phyloP scores from a whole-genome alignment of 2,329 filamentous ascomycete species.

The Pyrenophora seminiperda region DNA sequence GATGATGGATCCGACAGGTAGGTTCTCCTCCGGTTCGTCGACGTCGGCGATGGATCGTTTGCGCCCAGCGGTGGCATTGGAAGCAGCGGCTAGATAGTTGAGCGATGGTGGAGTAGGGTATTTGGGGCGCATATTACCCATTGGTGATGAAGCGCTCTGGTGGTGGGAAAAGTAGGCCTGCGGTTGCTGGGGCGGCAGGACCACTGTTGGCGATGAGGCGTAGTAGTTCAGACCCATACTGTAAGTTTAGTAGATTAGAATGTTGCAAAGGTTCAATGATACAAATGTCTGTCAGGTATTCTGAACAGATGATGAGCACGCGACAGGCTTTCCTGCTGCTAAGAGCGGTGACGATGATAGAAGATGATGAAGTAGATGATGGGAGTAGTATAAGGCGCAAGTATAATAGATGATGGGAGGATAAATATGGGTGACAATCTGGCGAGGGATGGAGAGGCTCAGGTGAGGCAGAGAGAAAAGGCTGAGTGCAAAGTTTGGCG shows the following conservation, averaged over 20 bases:
- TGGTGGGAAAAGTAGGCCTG: constrained; percentile 45
- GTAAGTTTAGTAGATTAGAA: constrained; percentile 48
- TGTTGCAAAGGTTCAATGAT: constrained; percentile 36
- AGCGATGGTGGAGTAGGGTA: constrained; percentile 51
- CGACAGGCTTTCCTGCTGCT: constrained; percentile 24
- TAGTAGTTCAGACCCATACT: constrained; percentile 55
- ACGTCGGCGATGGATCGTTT: constrained; percentile 81
- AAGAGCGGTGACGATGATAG: constrained; percentile 34
- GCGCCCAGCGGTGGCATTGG: constrained; percentile 62
- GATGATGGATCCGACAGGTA: constrained; percentile 56
- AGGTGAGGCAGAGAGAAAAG: constrained; percentile 18
- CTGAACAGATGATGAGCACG: constrained; percentile 38
- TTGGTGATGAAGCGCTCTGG: constrained; percentile 42
- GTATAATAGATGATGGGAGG: constrained; percentile 13
- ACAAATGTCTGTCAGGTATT: constrained; percentile 37
- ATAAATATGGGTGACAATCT: constrained; percentile 8
- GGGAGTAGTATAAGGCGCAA: constrained; percentile 19
- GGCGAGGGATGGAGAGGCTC: constrained; percentile 17
- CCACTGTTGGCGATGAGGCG: constrained; percentile 54
- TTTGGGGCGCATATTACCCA: constrained; percentile 46
- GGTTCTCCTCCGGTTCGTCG: constrained; percentile 68
- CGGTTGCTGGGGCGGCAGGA: constrained; percentile 51
- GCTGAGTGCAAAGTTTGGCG: constrained; percentile 30
- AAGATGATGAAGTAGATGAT: constrained; percentile 19
- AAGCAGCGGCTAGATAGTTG: constrained; percentile 50